A percentile compares a stretch with the other conserved stretches of the same genome.
These are phyloP conservation scores for Pseudocercospora cruenta DNA, from an alignment of 2,329 filamentous ascomycete genomes.

Conservation along the genomic window DNA sequence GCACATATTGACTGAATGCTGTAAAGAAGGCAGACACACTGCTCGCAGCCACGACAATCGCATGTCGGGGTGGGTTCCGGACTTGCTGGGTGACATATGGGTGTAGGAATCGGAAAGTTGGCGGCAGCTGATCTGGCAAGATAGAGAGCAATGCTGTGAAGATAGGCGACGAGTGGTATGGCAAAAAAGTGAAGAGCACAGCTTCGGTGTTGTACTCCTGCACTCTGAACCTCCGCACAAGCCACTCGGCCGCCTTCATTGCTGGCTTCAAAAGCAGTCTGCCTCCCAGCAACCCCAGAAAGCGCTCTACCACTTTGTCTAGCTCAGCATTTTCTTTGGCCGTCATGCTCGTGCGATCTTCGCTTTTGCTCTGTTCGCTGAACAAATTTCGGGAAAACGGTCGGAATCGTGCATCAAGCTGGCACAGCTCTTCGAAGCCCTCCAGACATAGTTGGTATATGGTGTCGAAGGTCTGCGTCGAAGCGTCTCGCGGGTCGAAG, in stretches of 20 bases:
- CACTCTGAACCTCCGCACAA: slow-evolving; percentile 87
- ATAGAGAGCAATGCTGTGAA: slow-evolving; percentile 89
- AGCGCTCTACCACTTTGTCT: slow-evolving; percentile 75
- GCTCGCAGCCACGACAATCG: slow-evolving; percentile 80
- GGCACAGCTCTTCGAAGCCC: slow-evolving; percentile 89
- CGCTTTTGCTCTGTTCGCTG: slow-evolving; percentile 86
- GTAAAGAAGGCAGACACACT: slow-evolving; percentile 77
- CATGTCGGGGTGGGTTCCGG: slow-evolving; percentile 74
- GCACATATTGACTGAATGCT: slow-evolving; percentile 75
- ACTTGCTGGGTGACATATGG: slow-evolving; percentile 77
- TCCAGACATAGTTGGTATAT: slow-evolving; percentile 85
- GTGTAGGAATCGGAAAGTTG: slow-evolving; percentile 78
- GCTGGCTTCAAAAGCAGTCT: slow-evolving; percentile 82
- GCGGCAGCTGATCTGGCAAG: slow-evolving; percentile 72
- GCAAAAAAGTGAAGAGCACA: slow-evolving; percentile 83
- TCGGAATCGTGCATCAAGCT: slow-evolving; percentile 77
- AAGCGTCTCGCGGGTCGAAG: slow-evolving; percentile 83
- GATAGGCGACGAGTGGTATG: slow-evolving; percentile 83
- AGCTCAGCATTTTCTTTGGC: slow-evolving; percentile 79
- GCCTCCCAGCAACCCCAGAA: slow-evolving; percentile 77
- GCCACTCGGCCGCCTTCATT: slow-evolving; percentile 91
- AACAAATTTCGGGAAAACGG: slow-evolving; percentile 80
- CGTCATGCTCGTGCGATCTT: slow-evolving; percentile 86
- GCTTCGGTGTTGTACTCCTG: slow-evolving; percentile 86
- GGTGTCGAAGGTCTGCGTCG: slow-evolving; percentile 85